phyloP scores from a whole-genome alignment of 2,329 filamentous ascomycete species.

The Fusarium sp. region DNA sequence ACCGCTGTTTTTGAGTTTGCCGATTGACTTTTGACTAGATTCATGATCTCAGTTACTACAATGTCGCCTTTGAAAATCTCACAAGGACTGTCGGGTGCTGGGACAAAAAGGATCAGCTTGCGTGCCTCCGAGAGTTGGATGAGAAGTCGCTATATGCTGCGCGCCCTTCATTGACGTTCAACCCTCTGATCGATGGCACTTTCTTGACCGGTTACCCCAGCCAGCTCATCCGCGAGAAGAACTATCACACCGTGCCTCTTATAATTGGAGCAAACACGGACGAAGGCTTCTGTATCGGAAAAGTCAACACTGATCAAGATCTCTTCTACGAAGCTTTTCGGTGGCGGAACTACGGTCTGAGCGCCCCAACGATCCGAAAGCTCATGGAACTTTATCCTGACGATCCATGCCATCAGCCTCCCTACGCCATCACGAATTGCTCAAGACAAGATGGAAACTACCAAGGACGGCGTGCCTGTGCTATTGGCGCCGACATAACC shows the following conservation, averaged over 20 bases:
- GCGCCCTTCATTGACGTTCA: slow-evolving; percentile 52
- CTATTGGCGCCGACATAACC: slow-evolving; percentile 58
- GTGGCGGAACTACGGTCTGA: slow-evolving; percentile 59
- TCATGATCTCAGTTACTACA: slow-evolving; percentile 43
- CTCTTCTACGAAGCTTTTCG: slow-evolving; percentile 47
- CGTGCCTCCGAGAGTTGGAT: slow-evolving; percentile 50
- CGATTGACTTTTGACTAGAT: slow-evolving; percentile 2
- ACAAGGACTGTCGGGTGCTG: slow-evolving; percentile 45
- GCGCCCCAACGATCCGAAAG: slow-evolving; percentile 53
- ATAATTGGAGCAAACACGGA: slow-evolving; percentile 61
- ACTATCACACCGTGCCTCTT: slow-evolving; percentile 56
- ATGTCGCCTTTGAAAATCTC: slow-evolving; percentile 41
- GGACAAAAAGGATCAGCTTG: slow-evolving; percentile 47
- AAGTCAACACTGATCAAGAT: slow-evolving; percentile 53
- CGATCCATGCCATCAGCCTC: slow-evolving; percentile 57
- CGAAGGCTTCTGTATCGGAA: slow-evolving; percentile 56
- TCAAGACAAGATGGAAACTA: slow-evolving; percentile 34
- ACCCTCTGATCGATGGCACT: slow-evolving; percentile 57
- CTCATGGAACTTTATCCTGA: slow-evolving; percentile 60
- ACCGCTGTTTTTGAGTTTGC: neutral
- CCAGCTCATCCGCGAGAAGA: slow-evolving; percentile 52
- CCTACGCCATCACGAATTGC: slow-evolving; percentile 43
- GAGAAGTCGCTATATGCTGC: slow-evolving; percentile 47
- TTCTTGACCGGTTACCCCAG: slow-evolving; percentile 60
- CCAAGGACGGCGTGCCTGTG: slow-evolving; percentile 56